phyloP scores from a whole-genome alignment of 345 rosid genomes.

The Dipteronia dyeriana region DNA sequence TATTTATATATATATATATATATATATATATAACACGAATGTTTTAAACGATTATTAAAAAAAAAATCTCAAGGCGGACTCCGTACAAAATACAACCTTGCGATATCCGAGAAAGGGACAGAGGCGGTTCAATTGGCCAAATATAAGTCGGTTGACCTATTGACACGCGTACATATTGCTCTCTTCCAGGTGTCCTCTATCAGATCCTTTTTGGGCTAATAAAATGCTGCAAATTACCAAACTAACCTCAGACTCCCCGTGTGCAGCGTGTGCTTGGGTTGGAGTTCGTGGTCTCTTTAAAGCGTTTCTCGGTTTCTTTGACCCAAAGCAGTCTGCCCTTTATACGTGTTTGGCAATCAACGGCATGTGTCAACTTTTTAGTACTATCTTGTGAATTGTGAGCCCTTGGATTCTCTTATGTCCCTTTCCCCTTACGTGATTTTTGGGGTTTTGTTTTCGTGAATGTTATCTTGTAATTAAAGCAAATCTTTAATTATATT shows the following conservation, averaged over 20 bases:
- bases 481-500: background rate
- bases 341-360: slow-evolving; percentile 2
- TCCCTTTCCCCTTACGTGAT: background rate
- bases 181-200: slow-evolving; percentile 27
- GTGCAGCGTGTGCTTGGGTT: background rate
- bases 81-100: background rate
- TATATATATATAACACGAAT: too few species aligned
- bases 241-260: background rate
- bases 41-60: too few species aligned
- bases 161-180: slow-evolving; percentile 18
- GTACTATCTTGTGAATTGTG: background rate
- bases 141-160: background rate
- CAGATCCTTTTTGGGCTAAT: background rate
- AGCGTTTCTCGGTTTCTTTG: background rate
- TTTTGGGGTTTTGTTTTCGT: background rate
- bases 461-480: background rate
- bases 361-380: background rate
- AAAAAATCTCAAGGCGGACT: background rate
- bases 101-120: background rate
- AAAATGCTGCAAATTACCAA: slow-evolving; percentile 5
- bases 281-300: background rate
- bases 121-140: background rate
- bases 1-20: too few species aligned
- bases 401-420: slow-evolving; percentile 6
- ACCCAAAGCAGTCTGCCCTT: background rate